Base-by-base conservation (phyloP, 1,139 yeast species). In the Magnusiomyces sp. region DNA sequence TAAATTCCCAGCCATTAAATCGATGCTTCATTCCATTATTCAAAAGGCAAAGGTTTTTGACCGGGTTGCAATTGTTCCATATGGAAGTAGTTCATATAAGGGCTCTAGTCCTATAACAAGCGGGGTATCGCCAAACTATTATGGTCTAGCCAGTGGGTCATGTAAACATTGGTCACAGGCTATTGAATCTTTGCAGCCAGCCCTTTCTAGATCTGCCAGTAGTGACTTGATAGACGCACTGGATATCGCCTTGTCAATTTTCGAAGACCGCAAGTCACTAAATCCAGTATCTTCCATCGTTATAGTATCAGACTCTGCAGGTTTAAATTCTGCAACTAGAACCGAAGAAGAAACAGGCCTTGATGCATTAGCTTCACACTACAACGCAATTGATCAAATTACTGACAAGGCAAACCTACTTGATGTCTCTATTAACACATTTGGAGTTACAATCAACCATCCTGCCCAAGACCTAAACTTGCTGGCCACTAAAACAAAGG, bases 21-120 rank as follows among this genome's bases (percentile, higher is more conserved):
- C 47, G 23, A 50, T 56, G 7, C 45, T 55, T 31, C 14, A 32
- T 13, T 44, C 50, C 5, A 17, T 58, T 3, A 38, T 55, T 14
- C 19, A 50, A 9, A 54, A 53, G 34, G 56, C 55, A 58, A 50
- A 53, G 17, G 47, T 50, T 19, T 51, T 58, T 47, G 61, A 58
- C 37, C 47, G 60, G 14, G 20, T 58, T 16, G 53, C 59, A 10
- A 16, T 58, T n/a, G 54, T 58, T 3, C 46, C 56, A n/a, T 58
- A 56, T 44, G 58, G 59, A 14, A 11, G 13, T 4, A 3, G 19
- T 20, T 27, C 31, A 11, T 9, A 27, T 9, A 10, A 17, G 7
- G 17, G 36, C 2, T 14, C 33, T 10, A 9, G 38, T n/a, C 31
- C 36, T 3, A 16, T 13, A 5, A n/a, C 23, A 6, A 14, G 20